A percentile compares a stretch with the other conserved stretches of the same genome.
Evolutionary conservation across 148 eudicot species (phyloP).

Genomic region (Tetragonia tetragonoides): DNA sequence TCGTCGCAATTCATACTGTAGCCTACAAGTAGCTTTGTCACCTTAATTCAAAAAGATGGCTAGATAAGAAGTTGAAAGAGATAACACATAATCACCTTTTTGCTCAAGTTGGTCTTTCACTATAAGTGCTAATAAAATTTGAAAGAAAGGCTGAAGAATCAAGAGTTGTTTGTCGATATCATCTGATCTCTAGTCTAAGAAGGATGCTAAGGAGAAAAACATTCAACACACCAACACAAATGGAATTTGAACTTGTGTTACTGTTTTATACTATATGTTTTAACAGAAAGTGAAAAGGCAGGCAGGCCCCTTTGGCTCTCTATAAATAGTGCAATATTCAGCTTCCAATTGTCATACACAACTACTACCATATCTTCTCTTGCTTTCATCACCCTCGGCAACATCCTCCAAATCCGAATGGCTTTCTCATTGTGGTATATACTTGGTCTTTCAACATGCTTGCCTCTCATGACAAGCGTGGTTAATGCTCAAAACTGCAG

Average conservation of each 20-base stretch:
- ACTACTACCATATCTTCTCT: constrained; percentile 5
- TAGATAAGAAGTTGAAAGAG: neutral
- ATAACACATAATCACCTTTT: neutral
- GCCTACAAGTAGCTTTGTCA: neutral
- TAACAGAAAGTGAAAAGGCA: neutral
- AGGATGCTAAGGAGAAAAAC: constrained; percentile 6
- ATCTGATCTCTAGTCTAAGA: constrained; percentile 14
- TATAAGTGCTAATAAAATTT: neutral
- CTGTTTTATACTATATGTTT: neutral
- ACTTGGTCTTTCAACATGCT: constrained; percentile 18
- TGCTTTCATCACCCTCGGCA: neutral
- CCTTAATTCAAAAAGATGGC: neutral
- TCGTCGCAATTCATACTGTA: neutral
- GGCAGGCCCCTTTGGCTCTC: neutral
- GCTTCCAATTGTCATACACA: constrained; percentile 8
- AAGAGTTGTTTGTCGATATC: neutral
- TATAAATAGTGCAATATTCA: constrained; percentile 14
- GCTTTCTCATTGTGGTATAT: constrained; percentile 22
- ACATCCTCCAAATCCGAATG: constrained; percentile 35
- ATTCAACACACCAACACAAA: neutral
- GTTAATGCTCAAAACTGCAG: constrained; percentile 48
- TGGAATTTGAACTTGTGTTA: neutral
- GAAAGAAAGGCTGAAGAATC: constrained; percentile 11
- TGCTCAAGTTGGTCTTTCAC: neutral
- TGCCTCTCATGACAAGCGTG: constrained; percentile 27